A percentile compares a stretch with the other conserved stretches of the same genome.
Evolutionary conservation across 257 asterid genomes (phyloP).

Genomic region (Solanum habrochaites): DNA sequence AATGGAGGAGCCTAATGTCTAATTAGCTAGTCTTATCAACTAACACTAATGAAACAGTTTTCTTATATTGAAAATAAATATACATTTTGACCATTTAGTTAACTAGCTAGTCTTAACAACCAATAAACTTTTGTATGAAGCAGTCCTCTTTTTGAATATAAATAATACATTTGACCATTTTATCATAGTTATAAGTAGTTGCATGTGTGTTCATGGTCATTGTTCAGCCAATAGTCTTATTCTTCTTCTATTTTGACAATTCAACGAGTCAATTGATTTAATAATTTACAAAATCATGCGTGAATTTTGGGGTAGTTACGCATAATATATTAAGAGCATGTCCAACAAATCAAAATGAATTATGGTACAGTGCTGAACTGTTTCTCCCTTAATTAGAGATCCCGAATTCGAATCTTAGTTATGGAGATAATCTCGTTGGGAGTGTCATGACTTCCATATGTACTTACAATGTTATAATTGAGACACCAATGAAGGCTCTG

Average conservation of each 20-base stretch:
- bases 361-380: no score
- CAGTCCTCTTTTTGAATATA: background rate
- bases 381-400: no score
- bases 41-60: background rate
- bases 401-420: background rate
- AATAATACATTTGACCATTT: background rate
- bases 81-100: background rate
- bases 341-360: background rate
- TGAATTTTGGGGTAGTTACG: background rate
- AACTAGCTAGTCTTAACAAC: background rate
- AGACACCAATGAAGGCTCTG: background rate
- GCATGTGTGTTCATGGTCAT: background rate
- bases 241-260: background rate
- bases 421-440: background rate
- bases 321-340: background rate
- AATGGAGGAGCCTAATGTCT: background rate
- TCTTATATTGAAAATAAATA: background rate
- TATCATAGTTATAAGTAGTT: background rate
- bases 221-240: background rate
- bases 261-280: background rate
- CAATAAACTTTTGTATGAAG: background rate
- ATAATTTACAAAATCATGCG: background rate
- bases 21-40: background rate
- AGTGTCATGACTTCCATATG: background rate
- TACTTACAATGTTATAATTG: no score